Evolutionary conservation across 192 early-diverging fungal genomes (phyloP), one percentile per base, ranked within the genome.

Genomic region (Dimargaris xerosporica): DNA sequence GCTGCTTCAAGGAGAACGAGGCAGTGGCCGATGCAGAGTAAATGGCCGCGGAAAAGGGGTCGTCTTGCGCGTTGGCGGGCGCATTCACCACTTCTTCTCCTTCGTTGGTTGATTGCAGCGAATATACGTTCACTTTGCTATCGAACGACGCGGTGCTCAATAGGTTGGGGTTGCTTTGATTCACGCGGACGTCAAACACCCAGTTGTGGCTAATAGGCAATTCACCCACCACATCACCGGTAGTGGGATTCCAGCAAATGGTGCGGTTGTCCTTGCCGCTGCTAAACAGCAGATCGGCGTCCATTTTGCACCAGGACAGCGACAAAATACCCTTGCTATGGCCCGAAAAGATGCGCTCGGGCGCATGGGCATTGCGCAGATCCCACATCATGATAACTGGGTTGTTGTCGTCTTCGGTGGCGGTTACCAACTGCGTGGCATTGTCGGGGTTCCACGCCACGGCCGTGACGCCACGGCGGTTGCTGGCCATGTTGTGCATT

Each of bases 161-260:
- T 11, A 94, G 72, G 65, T 99, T 93, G 21, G 96, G 96, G 69
- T 99, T 97, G 51, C 84, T 70, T 62, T 87, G 85, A 70, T 91
- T 95, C 93, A 94, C 96, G 66, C 91, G 87, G 50, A 90, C 91
- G 65, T 97, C 92, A 73, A 96, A 97, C 13, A 85, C 80, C 96
- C 96, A 99, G 79, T 96, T 97, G 65, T 73, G 75, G 61, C 82
- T 80, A 53, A 79, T 78, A 50, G 88, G 86, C 47, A 99, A 75
- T 69, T 97, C 92, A 34, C 94, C 96, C 69, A 99, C 79, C 25
- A 88, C 75, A 66, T 88, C 86, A 48, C 85, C 89, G 5, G 74
- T 77, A 52, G 66, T 73, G n/a, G 93, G 85, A 66, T 95, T 89
- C 94, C 94, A 97, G 62, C 90, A 88, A 26, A 97, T 78, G 0